These are phyloP conservation scores for Marvania coccoides DNA, from an alignment of 139 green algal species.

Conservation along the genomic window DNA sequence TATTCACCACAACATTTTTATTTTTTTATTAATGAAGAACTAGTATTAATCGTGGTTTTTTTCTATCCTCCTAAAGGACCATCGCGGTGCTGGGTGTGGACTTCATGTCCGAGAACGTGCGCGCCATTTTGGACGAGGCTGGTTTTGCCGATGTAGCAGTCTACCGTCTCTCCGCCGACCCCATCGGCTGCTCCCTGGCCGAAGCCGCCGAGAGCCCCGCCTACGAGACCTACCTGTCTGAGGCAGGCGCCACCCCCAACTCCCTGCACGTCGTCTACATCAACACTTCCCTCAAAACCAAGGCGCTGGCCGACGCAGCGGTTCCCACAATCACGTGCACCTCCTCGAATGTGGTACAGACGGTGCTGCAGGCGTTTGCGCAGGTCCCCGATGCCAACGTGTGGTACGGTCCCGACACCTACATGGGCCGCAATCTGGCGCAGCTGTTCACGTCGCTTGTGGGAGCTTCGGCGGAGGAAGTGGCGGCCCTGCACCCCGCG, in stretches of 20 bases:
- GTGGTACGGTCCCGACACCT: slow-evolving; percentile 98
- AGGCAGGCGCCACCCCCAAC: slow-evolving; percentile 39
- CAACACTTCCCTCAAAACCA: slow-evolving; percentile 94
- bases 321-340: slow-evolving; percentile 99
- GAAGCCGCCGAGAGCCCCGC: slow-evolving; percentile 75
- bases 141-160: slow-evolving; percentile 52
- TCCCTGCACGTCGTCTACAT: slow-evolving; percentile 96
- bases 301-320: slow-evolving; percentile 68
- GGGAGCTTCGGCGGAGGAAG: slow-evolving; percentile 44
- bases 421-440: slow-evolving; percentile 95
- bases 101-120: slow-evolving; percentile 99
- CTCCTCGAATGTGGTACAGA: slow-evolving; percentile 97
- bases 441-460: slow-evolving; percentile 77
- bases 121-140: slow-evolving; percentile 87
- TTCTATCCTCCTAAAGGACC: slow-evolving; percentile 3
- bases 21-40: no score
- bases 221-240: slow-evolving; percentile 71
- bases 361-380: slow-evolving; percentile 85
- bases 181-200: slow-evolving; percentile 94
- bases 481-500: slow-evolving; percentile 65
- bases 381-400: slow-evolving; percentile 71
- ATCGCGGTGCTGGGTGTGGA: slow-evolving; percentile 94
- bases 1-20: background rate
- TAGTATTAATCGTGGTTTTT: background rate
- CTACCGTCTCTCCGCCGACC: slow-evolving; percentile 75